These are phyloP conservation scores for Coemansia sp. DNA, from an alignment of 192 early-diverging fungal genomes.

Conservation along the genomic window DNA sequence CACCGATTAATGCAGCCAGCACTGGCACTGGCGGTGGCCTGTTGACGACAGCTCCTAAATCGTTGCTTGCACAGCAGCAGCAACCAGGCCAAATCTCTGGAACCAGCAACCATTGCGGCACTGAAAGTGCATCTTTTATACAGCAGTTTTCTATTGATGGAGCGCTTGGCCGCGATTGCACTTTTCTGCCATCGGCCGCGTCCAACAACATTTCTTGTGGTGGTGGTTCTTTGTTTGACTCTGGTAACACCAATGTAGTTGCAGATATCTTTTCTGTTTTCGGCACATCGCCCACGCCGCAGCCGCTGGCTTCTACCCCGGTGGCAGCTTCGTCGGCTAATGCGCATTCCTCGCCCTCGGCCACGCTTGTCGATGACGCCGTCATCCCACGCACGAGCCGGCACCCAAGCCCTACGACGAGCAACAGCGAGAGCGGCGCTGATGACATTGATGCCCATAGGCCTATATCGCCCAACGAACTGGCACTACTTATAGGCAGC, in stretches of 20 bases:
- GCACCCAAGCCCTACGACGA: constrained; percentile 34
- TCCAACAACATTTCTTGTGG: not conserved
- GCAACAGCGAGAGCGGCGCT: constrained; percentile 37
- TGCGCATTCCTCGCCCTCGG: not conserved
- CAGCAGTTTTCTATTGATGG: constrained; percentile 12
- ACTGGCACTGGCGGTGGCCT: not conserved
- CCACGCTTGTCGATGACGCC: constrained; percentile 25
- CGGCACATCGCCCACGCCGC: not conserved
- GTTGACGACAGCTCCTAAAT: not conserved
- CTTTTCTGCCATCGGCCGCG: constrained; percentile 7
- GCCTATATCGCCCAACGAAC: constrained; percentile 16
- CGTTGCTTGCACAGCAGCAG: not conserved
- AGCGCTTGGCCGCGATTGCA: not conserved
- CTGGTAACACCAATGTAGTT: constrained; percentile 29
- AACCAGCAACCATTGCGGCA: not conserved
- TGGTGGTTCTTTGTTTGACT: constrained; percentile 16
- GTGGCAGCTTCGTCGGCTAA: not conserved
- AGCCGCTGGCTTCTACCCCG: not conserved
- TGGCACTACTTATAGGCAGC: constrained; percentile 28
- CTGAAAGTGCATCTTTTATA: not conserved
- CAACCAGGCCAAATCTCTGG: not conserved
- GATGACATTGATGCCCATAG: constrained; percentile 17
- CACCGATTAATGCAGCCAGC: not conserved
- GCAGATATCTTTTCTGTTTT: constrained; percentile 29
- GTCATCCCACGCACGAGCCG: constrained; percentile 36